Evolutionary conservation across 2,329 filamentous ascomycete genomes (phyloP).

Genomic region (Mycosphaerelloides madeirae): DNA sequence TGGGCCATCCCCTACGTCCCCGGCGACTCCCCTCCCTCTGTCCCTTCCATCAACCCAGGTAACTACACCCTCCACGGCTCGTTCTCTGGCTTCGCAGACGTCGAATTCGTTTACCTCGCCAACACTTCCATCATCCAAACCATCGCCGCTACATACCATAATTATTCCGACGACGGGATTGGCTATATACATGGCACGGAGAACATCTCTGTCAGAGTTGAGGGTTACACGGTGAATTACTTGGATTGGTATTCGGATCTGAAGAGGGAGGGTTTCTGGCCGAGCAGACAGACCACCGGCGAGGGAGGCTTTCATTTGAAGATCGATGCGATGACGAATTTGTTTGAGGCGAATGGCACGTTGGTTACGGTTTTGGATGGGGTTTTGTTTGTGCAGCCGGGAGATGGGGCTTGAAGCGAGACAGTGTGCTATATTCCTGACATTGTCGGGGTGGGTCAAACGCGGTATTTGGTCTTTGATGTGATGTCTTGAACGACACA

Average conservation of each 20-base stretch:
- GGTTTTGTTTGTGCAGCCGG: too few species aligned
- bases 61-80: constrained; percentile 5
- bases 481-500: too few species aligned
- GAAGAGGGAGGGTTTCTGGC: not conserved
- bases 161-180: constrained; percentile 7
- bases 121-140: not conserved
- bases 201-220: constrained; percentile 7
- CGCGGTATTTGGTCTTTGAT: too few species aligned
- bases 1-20: constrained; percentile 35
- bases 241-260: constrained; percentile 13
- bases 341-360: constrained; percentile 41
- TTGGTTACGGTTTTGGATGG: too few species aligned
- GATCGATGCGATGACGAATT: constrained; percentile 38
- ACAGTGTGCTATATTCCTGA: too few species aligned
- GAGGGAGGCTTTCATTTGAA: constrained; percentile 28
- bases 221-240: constrained; percentile 5
- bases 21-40: constrained; percentile 2
- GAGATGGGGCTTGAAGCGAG: too few species aligned
- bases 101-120: constrained; percentile 1
- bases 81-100: constrained; percentile 1
- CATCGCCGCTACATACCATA: constrained; percentile 2
- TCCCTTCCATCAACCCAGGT: constrained; percentile 1
- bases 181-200: constrained; percentile 4
- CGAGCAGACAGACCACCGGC: constrained; percentile 9
- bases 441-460: too few species aligned